Conservation (phyloP, 2,329 filamentous ascomycete genomes). For the Trematosphaeria pertusa region DNA sequence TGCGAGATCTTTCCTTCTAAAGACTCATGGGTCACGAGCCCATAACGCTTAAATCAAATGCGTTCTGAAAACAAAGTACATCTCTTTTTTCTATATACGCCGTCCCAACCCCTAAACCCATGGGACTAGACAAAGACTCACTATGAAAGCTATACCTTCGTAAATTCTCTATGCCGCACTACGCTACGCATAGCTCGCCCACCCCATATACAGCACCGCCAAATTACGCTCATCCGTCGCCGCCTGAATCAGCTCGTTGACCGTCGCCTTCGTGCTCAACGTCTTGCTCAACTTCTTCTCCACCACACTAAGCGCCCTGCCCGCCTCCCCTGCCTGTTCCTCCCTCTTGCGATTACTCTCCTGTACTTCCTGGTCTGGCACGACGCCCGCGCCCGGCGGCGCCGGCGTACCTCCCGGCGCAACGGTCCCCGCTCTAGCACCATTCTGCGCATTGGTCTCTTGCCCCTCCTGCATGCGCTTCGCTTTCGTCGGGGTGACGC, state of each 20-base stretch:
- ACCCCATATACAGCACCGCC: slow-evolving; percentile 73
- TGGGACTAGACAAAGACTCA: no score
- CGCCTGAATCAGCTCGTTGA: slow-evolving; percentile 96
- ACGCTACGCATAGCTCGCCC: slow-evolving; percentile 46
- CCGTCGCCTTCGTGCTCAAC: slow-evolving; percentile 90
- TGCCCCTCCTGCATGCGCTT: slow-evolving; percentile 72
- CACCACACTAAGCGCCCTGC: slow-evolving; percentile 89
- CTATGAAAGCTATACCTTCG: no score
- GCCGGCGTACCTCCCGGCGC: slow-evolving; percentile 39
- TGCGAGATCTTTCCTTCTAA: no score
- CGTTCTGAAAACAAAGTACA: no score
- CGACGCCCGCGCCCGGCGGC: slow-evolving; percentile 22
- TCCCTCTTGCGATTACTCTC: slow-evolving; percentile 50
- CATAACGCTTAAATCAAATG: no score
- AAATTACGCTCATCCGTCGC: slow-evolving; percentile 92
- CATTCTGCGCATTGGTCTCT: slow-evolving; percentile 55
- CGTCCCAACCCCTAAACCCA: no score
- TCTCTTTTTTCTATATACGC: no score
- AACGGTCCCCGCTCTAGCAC: slow-evolving; percentile 39
- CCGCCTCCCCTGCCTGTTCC: slow-evolving; percentile 78
- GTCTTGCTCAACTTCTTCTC: slow-evolving; percentile 96
- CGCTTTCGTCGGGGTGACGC: slow-evolving; percentile 74
- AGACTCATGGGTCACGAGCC: no score
- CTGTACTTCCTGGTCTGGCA: slow-evolving; percentile 32
- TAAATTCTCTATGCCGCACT: no score